A percentile compares a stretch with the other conserved stretches of the same genome.
Evolutionary conservation across 192 early-diverging fungal genomes (phyloP).

Genomic region (Coemansia sp.): DNA sequence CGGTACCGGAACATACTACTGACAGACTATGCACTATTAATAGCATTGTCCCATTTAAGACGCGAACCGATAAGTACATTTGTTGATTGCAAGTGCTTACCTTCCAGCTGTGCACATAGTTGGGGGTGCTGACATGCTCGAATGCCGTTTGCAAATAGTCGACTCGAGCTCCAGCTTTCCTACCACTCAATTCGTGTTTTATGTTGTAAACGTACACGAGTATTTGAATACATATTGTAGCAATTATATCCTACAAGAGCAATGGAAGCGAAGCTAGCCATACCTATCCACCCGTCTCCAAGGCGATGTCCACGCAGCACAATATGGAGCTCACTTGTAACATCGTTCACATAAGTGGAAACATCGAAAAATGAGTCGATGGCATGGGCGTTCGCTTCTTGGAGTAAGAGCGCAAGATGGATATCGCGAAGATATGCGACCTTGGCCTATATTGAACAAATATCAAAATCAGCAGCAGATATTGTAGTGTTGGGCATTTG

Average conservation of each 20-base stretch:
- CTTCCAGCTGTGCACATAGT: slow-evolving; percentile 11
- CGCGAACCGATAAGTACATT: not conserved
- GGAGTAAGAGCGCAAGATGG: slow-evolving; percentile 36
- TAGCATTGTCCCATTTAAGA: no score
- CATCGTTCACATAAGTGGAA: slow-evolving; percentile 12
- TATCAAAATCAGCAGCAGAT: not conserved
- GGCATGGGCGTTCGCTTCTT: slow-evolving; percentile 10
- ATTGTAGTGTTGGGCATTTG: not conserved
- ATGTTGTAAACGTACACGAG: not conserved
- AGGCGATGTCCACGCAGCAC: slow-evolving; percentile 20
- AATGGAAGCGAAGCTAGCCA: not conserved
- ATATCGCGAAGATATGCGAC: slow-evolving; percentile 38
- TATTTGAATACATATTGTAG: not conserved
- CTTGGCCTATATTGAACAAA: slow-evolving; percentile 13
- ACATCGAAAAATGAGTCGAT: slow-evolving; percentile 13
- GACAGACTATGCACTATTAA: no score
- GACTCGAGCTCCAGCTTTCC: slow-evolving; percentile 13
- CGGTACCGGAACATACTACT: slow-evolving; percentile 31
- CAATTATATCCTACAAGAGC: no score
- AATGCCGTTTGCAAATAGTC: slow-evolving; percentile 1
- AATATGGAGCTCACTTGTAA: slow-evolving; percentile 9
- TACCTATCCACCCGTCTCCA: slow-evolving; percentile 38
- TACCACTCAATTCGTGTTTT: slow-evolving; percentile 2
- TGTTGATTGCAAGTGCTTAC: slow-evolving; percentile 9
- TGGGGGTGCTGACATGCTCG: slow-evolving; percentile 9